Base-by-base conservation (phyloP, 306 rosid species). In the Mimosa pudica region DNA sequence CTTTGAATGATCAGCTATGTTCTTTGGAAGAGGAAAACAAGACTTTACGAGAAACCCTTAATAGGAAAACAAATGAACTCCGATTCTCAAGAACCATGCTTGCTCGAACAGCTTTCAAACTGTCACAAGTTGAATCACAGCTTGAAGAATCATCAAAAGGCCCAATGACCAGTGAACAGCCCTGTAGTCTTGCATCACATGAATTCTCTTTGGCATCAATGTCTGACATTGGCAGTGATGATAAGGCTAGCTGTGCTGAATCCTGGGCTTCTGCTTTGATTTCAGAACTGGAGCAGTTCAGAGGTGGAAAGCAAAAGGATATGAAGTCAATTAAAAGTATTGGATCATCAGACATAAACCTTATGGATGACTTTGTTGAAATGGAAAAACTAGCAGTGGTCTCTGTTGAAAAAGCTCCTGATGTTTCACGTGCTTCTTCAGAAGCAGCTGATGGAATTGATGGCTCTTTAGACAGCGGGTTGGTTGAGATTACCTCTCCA, bases 281-380 rank as follows among this genome's bases (percentile, higher is more conserved):
- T 85, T 77, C 89, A 4, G 94, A 90, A 77, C 73, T 86, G 83
- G 90, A 88, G 57, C 90, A 88, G 55, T 90, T 85, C 54, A 83
- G 83, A 81, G 77, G 74, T 74, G 89, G 85, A 69, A 88, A 84
- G 81, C 84, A 67, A 57, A 90, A 86, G 68, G 84, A 74, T 11
- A 68, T 81, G 4, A 48, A 55, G n/a, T 36, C 84, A 10, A 79
- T 80, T 76, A 88, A 78, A 83, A 71, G 63, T 20, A 85, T 83
- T 14, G 88, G 87, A 75, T 75, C 78, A 52, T 75, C 83, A 6
- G 94, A 88, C 75, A 79, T 90, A 32, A 86, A 80, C 69, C 87
- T 90, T 79, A 88, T 90, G 92, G 94, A 90, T 70, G 94, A 90
- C 78, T 90, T 90, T 73, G 87, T 82, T 83, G 94, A 90, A 83